Evolutionary conservation across 768 basidiomycete species (phyloP), one percentile per base, ranked within the genome.

Genomic region (Mycena vitilis): DNA sequence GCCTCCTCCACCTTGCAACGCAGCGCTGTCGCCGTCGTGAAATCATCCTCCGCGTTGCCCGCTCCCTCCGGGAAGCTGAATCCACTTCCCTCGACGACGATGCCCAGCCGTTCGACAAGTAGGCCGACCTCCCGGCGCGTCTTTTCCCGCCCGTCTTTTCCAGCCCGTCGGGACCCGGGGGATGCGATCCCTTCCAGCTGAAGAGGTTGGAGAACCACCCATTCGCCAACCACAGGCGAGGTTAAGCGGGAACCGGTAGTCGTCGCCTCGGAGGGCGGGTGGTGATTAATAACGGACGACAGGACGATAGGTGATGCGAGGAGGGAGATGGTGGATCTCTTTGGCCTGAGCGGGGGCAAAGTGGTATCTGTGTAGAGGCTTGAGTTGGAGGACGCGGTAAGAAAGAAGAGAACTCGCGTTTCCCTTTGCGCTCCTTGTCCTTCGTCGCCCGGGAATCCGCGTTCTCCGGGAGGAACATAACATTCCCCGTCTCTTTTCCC

Each of bases 141-240:
- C 42, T 85, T 83, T 18, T 79, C 78, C 49, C 89, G 73, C 65
- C 87, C 85, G 63, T 88, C 84, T n/a, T n/a, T n/a, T n/a, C n/a
- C n/a, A 20, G 79, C 71, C 5, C 75, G 13, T 71, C 68, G 30
- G 71, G 66, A 45, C 60, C 81, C 77, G 55, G 71, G 74, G 77
- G 16, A 72, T 67, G 80, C 77, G 75, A 38, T 16, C 85, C 83
- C 75, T 93, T 95, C 93, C 95, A 98, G 78, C 90, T 93, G 84
- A 99, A 98, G 37, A 99, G 83, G 72, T 93, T 97, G 23, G 95
- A 94, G 80, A 99, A 96, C 96, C 96, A 98, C 40, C 92, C 93
- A 89, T 78, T 94, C 93, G 65, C 91, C 91, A 16, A 92, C 91
- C 12, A 88, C 90, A n/a, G 92, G 92, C 18, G 92, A 89, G 9